Base-by-base conservation (phyloP, 2,329 filamentous ascomycete genomes). In the Fusarium albidum region DNA sequence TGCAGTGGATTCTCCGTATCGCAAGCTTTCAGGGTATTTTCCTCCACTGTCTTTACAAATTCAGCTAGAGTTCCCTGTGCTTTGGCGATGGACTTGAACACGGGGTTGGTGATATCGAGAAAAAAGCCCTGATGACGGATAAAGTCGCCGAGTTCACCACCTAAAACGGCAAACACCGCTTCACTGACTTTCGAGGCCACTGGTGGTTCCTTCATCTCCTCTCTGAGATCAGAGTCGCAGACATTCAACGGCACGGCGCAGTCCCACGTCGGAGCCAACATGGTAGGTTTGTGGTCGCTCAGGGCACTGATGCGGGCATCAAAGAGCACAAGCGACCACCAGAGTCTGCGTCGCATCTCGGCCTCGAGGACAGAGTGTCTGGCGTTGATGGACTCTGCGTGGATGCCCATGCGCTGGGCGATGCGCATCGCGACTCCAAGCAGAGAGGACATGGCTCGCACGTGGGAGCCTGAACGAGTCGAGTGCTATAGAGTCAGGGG, bases 261-360 rank as follows among this genome's bases (percentile, higher is more conserved):
- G 49, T 80, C 72, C 75, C 76, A 79, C 0, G 64, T 68, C 0
- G 75, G 75, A 3, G 48, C 40, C 2, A 78, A 59, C 1, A 53
- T 57, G 0, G 69, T 54, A 5, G 59, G 55, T 9, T 71, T 72
- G 32, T 65, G 71, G 25, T 78, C 73, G 2, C 77, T 67, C 52
- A 86, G 65, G 57, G 87, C 83, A 57, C 79, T 71, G 11, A 85
- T 76, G 13, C 85, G 82, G 38, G 70, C 68, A 60, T 89, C 86
- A 49, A 86, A 82, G 4, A 82, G 67, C 0, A 82, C 69, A 1
- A 89, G 69, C 0, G 82, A 75, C 85, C 84, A 88, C 84, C 84
- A 88, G 0, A 88, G 74, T 28, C 85, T 73, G 26, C 85, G 79
- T 11, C 84, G 79, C 74, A 87, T 78, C 68, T 88, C 85, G 3